Base-by-base conservation (phyloP, 495 filamentous ascomycete species). In the Annulohypoxylon stygium region DNA sequence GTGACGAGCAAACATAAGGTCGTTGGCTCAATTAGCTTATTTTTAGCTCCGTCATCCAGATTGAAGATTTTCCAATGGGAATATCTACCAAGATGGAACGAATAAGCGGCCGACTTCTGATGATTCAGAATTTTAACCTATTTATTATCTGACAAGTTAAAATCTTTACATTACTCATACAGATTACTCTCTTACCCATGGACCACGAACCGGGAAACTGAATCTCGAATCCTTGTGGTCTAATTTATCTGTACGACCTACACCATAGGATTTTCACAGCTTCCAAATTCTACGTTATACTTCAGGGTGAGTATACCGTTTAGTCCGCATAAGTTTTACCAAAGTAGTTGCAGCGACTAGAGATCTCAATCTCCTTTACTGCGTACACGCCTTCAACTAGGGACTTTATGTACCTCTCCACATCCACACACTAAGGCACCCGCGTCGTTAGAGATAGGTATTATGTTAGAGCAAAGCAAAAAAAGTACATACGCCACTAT, bases 1-100 rank as follows among this genome's bases (percentile, higher is more conserved):
- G 53, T 57, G 10, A 37, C 33, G 30, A 37, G 53, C 53, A 57
- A 57, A 57, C 53, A 57, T 37, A 7, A 10, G 12, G 30, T 36
- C 12, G 33, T 34, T 55, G 53, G 30, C 14, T 14, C 39, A n/a
- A 20, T 47, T 47, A 20, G 3, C 3, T 47, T 5, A 20, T 5
- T 18, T 18, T 20, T 20, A 9, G 12, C 43, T 9, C 16, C 16
- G 16, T n/a, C 5, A 20, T 1, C 2, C 12, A 9, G n/a, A 47
- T 18, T 1, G 5, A 8, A 47, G 43, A 47, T n/a, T 1, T 18
- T 7, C 16, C 18, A 20, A 20, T 18, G 18, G 12, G 43, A 47
- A 18, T 20, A 47, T 1, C 8, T 18, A 18, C n/a, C 4, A 20
- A 8, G 16, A 47, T 20, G 43, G 4, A 47, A 47, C 18, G 4